Evolutionary conservation across 2,329 filamentous ascomycete species (phyloP), one percentile per base, ranked within the genome.

Genomic region (Aspergillus oerlinghausenensis): DNA sequence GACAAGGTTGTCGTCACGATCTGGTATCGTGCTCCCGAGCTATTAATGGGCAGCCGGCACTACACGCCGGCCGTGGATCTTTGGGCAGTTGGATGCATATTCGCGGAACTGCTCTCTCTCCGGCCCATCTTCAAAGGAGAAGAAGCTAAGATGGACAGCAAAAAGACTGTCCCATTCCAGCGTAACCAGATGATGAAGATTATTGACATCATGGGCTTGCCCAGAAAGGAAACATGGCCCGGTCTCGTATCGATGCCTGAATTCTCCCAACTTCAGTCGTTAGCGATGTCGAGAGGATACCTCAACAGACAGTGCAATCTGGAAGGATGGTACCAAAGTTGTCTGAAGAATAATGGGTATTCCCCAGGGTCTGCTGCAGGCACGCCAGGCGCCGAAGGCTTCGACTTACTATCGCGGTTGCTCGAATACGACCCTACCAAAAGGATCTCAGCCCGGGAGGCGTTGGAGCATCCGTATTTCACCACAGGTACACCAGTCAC

Each of bases 151-250:
- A 97, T 97, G 89, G 94, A 99, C 74, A 90, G 85, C 66, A 99
- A 99, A 75, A 97, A 97, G 77, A 94, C 90, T 0, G 92, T 97
- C 0, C 94, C 94, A 0, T 99, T 99, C 66, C 94, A 99, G 74
- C 85, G 92, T 14, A 97, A 97, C 67, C 94, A 99, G 77, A 97
- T 99, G 93, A 91, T 94, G 70, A 97, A 96, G 76, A 99, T 99
- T 65, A 90, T 96, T 40, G 94, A 99, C 70, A 92, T 99, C 60
- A 88, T 99, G 79, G 94, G 94, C 29, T 78, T 96, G 63, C 94
- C 94, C 0, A 90, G 84, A 6, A 93, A 93, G 67, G 90, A 96
- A 51, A 84, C 86, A 26, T 99, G 94, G 94, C 90, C 92, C 0
- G 81, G 93, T 28, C 78, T 99, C 1, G 79, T 85, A 1, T 84